phyloP scores from a whole-genome alignment of 202 grass and related monocot species.

The Schoenoplectus tabernaemontani region DNA sequence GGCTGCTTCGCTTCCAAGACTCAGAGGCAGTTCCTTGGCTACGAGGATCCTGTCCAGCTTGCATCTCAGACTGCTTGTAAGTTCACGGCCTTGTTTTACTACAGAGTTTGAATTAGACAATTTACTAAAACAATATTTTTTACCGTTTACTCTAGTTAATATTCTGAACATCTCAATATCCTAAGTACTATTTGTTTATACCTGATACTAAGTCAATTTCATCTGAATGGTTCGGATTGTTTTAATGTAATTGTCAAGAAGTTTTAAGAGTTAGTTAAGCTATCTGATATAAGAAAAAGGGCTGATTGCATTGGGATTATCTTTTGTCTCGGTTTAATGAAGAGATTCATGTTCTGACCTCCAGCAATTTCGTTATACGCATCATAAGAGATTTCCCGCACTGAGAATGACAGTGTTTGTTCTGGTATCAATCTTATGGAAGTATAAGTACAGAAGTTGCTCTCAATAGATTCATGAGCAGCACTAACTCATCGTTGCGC shows the following conservation, averaged over 20 bases:
- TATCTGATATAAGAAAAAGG: neutral
- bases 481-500: no score
- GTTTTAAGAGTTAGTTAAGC: neutral
- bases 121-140: no score
- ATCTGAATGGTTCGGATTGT: neutral
- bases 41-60: conserved; percentile 86
- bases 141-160: no score
- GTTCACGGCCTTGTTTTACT: neutral
- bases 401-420: no score
- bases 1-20: conserved; percentile 69
- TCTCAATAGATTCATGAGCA: no score
- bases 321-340: neutral
- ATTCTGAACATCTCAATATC: no score
- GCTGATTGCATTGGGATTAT: neutral
- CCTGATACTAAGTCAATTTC: no score
- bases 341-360: neutral
- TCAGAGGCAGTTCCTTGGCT: conserved; percentile 71
- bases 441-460: no score
- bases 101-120: neutral
- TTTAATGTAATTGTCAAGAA: neutral
- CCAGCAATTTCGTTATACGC: neutral
- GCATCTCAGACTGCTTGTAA: conserved; percentile 74
- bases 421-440: no score
- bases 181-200: no score
- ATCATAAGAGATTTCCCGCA: no score